Evolutionary conservation across 768 basidiomycete genomes (phyloP), one percentile per base, ranked within the genome.

Genomic region (Phylloporus arenicola): DNA sequence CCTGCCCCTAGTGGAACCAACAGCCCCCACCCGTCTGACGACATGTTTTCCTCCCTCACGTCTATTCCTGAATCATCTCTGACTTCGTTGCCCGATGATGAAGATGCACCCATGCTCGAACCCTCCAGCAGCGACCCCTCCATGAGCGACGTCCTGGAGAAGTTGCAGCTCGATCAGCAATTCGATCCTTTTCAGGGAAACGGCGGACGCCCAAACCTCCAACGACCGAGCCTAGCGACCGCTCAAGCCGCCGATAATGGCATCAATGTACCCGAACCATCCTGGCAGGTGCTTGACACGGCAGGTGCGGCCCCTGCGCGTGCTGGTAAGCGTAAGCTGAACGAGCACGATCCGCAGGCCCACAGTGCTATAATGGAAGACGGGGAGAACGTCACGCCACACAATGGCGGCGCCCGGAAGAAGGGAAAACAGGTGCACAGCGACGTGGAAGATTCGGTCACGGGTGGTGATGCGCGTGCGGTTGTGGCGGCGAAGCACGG

Each of bases 211-310:
- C 47, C 55, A 6, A 56, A 57, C 13, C 71, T 79, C 16, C 77
- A 74, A 52, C 74, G 80, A 13, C 75, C 77, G 3, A 77, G 75
- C 53, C 68, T 76, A 35, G 70, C 81, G 0, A 57, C 80, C 1
- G 67, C 72, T 6, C 65, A 75, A 27, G 79, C 79, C 24, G 75
- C 70, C 6, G 77, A 79, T 38, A 57, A 61, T 25, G 38, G 61
- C 40, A 62, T 65, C 3, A 74, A 68, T 1, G 68, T 80, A 9
- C 71, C 72, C 0, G 76, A 79, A 53, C 82, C 81, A 19, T 77
- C 80, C 22, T 73, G 69, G 65, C 81, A 84, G 58, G 81, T 84
- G 78, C 71, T 81, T 13, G 62, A 57, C 40, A 50, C 52, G 47
- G 59, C 56, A 52, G 54, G 60, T 58, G 57, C 53, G 52, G 47